Evolutionary conservation across 306 rosid species (phyloP).

Genomic region (Casuarina glauca): DNA sequence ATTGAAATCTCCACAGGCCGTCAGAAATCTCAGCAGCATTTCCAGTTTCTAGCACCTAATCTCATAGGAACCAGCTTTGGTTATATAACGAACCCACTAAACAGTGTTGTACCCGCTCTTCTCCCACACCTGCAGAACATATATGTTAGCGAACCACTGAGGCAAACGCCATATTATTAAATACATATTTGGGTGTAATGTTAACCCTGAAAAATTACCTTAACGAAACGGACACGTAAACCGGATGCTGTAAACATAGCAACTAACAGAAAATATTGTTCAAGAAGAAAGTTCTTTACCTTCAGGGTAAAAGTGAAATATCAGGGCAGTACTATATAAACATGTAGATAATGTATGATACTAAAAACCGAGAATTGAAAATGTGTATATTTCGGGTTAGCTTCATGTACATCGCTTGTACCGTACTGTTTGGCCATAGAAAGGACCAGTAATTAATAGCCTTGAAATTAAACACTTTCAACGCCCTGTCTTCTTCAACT

Average conservation of each 20-base stretch:
- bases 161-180: slow-evolving; percentile 1
- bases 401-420: neutral
- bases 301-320: neutral
- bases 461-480: neutral
- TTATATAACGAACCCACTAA: slow-evolving; percentile 99
- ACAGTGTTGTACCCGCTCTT: slow-evolving; percentile 99
- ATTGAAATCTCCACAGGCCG: slow-evolving; percentile 22
- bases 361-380: neutral
- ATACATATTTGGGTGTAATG: neutral
- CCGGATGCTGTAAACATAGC: slow-evolving; percentile 99
- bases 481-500: neutral
- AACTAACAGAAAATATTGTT: slow-evolving; percentile 40
- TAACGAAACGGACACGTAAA: slow-evolving; percentile 93
- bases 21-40: slow-evolving; percentile 20
- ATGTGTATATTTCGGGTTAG: neutral
- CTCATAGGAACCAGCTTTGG: slow-evolving; percentile 96
- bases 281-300: neutral
- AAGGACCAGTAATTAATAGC: neutral
- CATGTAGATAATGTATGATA: neutral
- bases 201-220: slow-evolving; percentile 45
- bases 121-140: slow-evolving; percentile 85
- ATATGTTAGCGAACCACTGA: neutral
- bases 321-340: neutral
- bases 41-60: slow-evolving; percentile 68
- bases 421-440: neutral